phyloP scores from a whole-genome alignment of 139 green algal species.

The Closterium sp. region DNA sequence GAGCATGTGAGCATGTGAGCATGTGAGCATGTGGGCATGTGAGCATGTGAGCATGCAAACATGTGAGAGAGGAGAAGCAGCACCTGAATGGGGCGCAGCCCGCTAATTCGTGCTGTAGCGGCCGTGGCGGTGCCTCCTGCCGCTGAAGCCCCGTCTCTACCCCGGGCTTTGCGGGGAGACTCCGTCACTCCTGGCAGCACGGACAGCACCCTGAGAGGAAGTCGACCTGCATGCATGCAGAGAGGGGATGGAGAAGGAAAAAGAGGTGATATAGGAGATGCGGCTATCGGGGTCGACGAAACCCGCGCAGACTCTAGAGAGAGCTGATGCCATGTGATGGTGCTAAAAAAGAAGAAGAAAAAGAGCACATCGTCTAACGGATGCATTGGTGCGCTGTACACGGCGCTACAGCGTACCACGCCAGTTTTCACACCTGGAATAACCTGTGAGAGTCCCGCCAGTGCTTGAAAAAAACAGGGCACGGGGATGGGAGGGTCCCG shows the following conservation, averaged over 20 bases:
- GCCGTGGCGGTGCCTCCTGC: background rate
- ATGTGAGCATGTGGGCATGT: background rate
- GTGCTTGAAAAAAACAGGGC: no score
- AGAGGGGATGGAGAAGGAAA: background rate
- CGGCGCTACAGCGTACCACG: no score
- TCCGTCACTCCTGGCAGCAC: background rate
- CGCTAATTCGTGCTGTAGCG: background rate
- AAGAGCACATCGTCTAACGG: no score
- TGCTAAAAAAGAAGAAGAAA: no score
- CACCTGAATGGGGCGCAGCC: background rate
- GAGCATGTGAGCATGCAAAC: no score
- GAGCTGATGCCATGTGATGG: no score
- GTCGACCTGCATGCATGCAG: background rate
- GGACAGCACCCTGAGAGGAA: background rate
- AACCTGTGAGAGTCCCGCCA: no score
- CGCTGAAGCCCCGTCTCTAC: background rate
- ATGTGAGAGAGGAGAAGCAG: background rate
- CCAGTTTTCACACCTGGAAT: no score
- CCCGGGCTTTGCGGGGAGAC: background rate
- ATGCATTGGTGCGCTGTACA: no score
- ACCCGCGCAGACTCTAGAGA: no score
- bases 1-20: background rate
- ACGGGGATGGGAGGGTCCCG: no score
- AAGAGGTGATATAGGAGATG: no score
- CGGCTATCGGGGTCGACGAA: background rate